Conservation (phyloP, 1,139 yeast species). For the Kurtzmaniella quercitrusa region DNA sequence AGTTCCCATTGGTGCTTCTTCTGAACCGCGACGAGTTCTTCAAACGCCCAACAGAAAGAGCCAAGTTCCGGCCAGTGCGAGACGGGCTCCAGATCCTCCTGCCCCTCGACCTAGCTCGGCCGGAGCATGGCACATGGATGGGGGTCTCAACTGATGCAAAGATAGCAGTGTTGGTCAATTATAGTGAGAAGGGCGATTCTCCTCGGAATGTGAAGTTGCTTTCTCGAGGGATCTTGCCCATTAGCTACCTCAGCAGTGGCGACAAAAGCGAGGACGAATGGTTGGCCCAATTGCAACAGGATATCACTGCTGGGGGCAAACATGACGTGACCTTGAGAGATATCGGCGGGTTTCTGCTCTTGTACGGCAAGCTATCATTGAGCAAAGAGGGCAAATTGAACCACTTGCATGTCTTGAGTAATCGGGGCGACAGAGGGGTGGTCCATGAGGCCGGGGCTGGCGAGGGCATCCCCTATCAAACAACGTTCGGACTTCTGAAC, state of each 20-base stretch:
- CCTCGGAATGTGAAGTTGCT: constrained; percentile 25
- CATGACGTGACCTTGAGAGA: constrained; percentile 22
- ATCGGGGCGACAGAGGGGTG: constrained; percentile 41
- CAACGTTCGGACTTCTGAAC: constrained; percentile 59
- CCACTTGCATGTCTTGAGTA: constrained; percentile 48
- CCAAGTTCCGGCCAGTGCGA: constrained; percentile 43
- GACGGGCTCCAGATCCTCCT: constrained; percentile 43
- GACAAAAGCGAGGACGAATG: constrained; percentile 36
- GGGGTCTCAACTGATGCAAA: constrained; percentile 64
- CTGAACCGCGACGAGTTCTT: constrained; percentile 87
- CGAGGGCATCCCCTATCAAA: constrained; percentile 12
- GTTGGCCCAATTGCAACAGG: constrained; percentile 35
- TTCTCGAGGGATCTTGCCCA: constrained; percentile 73
- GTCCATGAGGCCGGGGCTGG: constrained; percentile 18
- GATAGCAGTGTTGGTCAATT: constrained; percentile 73
- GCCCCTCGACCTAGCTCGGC: constrained; percentile 72
- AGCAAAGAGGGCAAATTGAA: constrained; percentile 21
- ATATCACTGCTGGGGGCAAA: constrained; percentile 7
- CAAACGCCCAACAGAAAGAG: constrained; percentile 64
- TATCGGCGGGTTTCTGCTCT: constrained; percentile 81
- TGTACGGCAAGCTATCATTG: constrained; percentile 57
- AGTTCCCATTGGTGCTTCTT: constrained; percentile 63
- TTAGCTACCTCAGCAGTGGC: constrained; percentile 45
- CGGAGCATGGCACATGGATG: constrained; percentile 89
- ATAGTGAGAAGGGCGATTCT: constrained; percentile 38